Evolutionary conservation across 169 alveolate species (phyloP).

Genomic region (Besnoitia besnoiti): DNA sequence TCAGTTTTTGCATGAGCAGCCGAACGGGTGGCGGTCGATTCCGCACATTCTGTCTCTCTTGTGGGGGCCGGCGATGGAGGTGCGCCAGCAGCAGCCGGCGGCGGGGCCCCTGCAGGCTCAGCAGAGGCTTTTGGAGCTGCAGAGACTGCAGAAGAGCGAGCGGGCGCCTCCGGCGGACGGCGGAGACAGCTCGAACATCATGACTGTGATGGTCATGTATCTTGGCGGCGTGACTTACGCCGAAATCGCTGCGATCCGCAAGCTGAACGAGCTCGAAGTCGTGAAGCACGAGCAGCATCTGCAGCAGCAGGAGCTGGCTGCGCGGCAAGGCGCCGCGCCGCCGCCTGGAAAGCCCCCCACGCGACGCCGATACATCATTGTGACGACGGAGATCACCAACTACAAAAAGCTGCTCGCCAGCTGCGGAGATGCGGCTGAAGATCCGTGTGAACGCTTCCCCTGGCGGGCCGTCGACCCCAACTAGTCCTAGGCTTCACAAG

Average conservation of each 20-base stretch:
- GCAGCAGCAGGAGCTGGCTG: neutral
- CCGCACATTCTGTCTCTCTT: conserved; percentile 55
- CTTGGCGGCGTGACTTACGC: conserved; percentile 80
- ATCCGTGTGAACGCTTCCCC: neutral
- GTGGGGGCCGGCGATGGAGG: conserved; percentile 74
- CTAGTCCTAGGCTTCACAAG: too few relatives aligned
- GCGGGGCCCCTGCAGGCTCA: conserved; percentile 17
- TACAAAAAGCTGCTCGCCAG: neutral
- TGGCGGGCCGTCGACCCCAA: conserved; percentile 5
- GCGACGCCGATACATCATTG: conserved; percentile 5
- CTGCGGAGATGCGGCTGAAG: conserved; percentile 12
- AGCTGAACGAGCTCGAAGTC: conserved; percentile 67
- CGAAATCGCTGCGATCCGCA: conserved; percentile 78
- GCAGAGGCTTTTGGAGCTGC: neutral
- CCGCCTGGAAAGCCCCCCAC: neutral
- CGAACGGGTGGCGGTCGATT: conserved; percentile 69
- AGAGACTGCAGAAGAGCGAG: conserved; percentile 31
- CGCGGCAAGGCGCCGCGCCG: neutral
- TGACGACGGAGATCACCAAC: conserved; percentile 27
- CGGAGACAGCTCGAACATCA: neutral
- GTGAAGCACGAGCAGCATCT: neutral
- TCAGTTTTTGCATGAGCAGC: conserved; percentile 58
- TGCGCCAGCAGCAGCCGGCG: conserved; percentile 67
- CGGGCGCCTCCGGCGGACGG: neutral
- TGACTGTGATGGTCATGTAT: conserved; percentile 71